Conservation (phyloP, 257 asterid species). For the Striga asiatica region DNA sequence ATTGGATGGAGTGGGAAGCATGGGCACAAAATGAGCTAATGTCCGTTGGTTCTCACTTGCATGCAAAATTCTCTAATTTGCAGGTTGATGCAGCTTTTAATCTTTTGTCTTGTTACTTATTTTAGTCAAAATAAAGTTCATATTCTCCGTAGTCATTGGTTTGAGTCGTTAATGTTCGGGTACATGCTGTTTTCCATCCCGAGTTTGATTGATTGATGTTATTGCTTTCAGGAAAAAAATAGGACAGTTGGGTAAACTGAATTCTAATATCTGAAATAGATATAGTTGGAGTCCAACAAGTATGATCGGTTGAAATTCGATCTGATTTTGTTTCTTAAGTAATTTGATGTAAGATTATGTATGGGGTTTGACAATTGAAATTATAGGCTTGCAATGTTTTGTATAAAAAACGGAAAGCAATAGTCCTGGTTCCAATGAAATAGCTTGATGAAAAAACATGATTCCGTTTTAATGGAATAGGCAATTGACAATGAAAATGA, state of each 20-base stretch:
- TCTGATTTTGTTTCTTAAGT: background rate
- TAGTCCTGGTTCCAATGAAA: background rate
- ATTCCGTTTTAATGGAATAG: background rate
- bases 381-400: background rate
- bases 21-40: conserved; percentile 76
- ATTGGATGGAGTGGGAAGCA: conserved; percentile 70
- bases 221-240: background rate
- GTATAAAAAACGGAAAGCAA: background rate
- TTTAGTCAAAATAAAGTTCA: background rate
- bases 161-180: background rate
- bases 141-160: background rate
- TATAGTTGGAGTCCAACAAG: background rate
- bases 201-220: background rate
- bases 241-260: background rate
- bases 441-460: background rate
- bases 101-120: background rate
- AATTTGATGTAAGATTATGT: background rate
- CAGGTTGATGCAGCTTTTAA: conserved; percentile 41
- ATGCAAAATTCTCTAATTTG: conserved; percentile 55
- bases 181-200: background rate
- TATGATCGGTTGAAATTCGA: background rate
- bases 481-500: background rate
- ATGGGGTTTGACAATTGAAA: background rate
- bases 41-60: conserved; percentile 79
- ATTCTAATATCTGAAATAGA: background rate